Evolutionary conservation across 2,329 filamentous ascomycete genomes (phyloP).

Genomic region (Pyrenophora seminiperda): DNA sequence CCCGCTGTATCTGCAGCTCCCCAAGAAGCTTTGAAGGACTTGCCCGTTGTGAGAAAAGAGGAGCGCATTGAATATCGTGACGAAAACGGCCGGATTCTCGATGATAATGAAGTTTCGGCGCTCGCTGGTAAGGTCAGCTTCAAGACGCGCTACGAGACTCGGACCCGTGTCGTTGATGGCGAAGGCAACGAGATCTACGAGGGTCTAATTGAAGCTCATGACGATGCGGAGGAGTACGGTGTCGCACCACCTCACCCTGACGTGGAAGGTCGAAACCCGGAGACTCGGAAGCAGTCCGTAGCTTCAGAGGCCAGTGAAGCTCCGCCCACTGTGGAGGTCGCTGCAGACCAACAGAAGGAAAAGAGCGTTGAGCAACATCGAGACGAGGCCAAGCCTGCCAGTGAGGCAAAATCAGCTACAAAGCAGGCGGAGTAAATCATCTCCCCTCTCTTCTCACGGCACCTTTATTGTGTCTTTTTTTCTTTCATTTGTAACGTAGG

Average conservation of each 20-base stretch:
- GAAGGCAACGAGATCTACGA: constrained; percentile 75
- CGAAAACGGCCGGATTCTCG: constrained; percentile 86
- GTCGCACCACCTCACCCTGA: constrained; percentile 62
- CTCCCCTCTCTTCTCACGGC: constrained; percentile 3
- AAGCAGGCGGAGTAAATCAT: constrained; percentile 22
- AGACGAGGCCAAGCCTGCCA: constrained; percentile 46
- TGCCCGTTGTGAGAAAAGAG: constrained; percentile 61
- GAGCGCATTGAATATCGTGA: constrained; percentile 94
- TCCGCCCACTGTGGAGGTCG: constrained; percentile 49
- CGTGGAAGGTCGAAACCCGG: constrained; percentile 62
- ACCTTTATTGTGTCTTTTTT: neutral
- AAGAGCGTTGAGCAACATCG: constrained; percentile 47
- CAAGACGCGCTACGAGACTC: constrained; percentile 94
- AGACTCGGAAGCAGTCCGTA: constrained; percentile 54
- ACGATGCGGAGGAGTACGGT: constrained; percentile 36
- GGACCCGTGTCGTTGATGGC: constrained; percentile 80
- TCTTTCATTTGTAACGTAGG: constrained; percentile 22
- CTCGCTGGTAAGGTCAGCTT: constrained; percentile 94
- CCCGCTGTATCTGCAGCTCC: constrained; percentile 41
- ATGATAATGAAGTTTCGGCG: constrained; percentile 79
- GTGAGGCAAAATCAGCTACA: constrained; percentile 47
- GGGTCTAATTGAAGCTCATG: constrained; percentile 47
- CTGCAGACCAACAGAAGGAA: constrained; percentile 53
- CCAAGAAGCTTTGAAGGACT: constrained; percentile 29
- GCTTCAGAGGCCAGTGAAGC: constrained; percentile 48